These are phyloP conservation scores for Cystobasidiaceae sp. DNA, from an alignment of 1,284 basidiomycete genomes.

Conservation along the genomic window DNA sequence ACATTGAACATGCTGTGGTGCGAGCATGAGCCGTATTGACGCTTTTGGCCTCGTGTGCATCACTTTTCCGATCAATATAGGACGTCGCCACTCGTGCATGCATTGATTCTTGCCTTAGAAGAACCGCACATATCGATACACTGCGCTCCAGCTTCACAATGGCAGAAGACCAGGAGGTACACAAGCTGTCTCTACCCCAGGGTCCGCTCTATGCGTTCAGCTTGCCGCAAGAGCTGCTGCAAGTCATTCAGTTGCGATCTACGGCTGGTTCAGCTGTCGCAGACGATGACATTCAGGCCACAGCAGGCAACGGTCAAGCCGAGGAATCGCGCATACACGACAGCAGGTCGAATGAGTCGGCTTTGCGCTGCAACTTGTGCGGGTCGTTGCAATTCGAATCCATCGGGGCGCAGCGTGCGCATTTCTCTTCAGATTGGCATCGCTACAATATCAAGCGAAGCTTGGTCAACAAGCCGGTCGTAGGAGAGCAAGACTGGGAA, in stretches of 20 bases:
- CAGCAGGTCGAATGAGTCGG: conserved; percentile 7
- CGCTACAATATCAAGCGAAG: conserved; percentile 86
- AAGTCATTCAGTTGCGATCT: conserved; percentile 41
- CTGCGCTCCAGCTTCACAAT: no score
- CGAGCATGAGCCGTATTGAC: no score
- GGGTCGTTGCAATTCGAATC: conserved; percentile 58
- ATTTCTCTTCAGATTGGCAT: conserved; percentile 97
- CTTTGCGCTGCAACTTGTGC: conserved; percentile 67
- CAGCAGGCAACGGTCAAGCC: neutral
- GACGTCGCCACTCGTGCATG: no score
- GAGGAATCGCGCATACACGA: neutral
- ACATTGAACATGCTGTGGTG: no score
- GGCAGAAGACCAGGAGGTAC: neutral
- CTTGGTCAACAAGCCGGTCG: conserved; percentile 56
- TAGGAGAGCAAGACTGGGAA: conserved; percentile 66
- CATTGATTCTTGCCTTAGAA: no score
- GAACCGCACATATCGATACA: no score
- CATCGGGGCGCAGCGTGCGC: conserved; percentile 73
- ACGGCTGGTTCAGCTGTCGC: conserved; percentile 29
- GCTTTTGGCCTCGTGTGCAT: no score
- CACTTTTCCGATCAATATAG: no score
- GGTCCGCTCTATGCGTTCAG: conserved; percentile 44
- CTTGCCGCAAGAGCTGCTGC: conserved; percentile 43
- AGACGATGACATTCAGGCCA: neutral
- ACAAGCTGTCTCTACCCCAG: neutral